A percentile compares a stretch with the other conserved stretches of the same genome.
These are phyloP conservation scores for Phytophthora megakarya DNA, from an alignment of 352 stramenopile genomes.

Conservation along the genomic window DNA sequence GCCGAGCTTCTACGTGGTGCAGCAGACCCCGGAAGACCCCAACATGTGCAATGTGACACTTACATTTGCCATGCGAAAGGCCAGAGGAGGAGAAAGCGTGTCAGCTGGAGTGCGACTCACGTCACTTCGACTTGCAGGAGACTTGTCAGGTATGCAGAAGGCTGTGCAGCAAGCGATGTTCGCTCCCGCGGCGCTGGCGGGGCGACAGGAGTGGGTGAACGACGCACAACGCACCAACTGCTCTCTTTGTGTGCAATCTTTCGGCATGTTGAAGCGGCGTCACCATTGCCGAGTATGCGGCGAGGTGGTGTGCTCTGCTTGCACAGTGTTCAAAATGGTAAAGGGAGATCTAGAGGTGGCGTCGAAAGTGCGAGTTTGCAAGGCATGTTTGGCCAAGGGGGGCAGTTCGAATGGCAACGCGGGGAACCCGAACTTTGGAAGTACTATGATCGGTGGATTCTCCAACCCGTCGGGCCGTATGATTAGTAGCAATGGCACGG, in stretches of 20 bases:
- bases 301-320: conserved; percentile 84
- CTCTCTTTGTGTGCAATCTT: conserved; percentile 79
- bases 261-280: conserved; percentile 79
- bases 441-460: conserved; percentile 26
- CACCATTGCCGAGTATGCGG: conserved; percentile 89
- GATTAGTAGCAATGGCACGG: conserved; percentile 36
- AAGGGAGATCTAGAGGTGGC: conserved; percentile 52
- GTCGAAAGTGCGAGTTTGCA: conserved; percentile 78
- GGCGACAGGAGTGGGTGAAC: conserved; percentile 82
- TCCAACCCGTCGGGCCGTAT: conserved; percentile 22
- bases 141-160: conserved; percentile 58
- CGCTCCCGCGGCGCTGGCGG: conserved; percentile 57
- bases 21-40: conserved; percentile 66
- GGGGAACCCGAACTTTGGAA: conserved; percentile 26
- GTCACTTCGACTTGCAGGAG: conserved; percentile 63
- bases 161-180: conserved; percentile 78
- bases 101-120: conserved; percentile 75
- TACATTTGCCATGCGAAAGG: conserved; percentile 83
- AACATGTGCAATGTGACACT: conserved; percentile 69
- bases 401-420: conserved; percentile 33
- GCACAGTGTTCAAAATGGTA: conserved; percentile 81
- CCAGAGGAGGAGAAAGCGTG: conserved; percentile 60
- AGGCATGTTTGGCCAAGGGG: conserved; percentile 74
- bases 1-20: conserved; percentile 73
- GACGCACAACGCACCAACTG: conserved; percentile 80